Evolutionary conservation across 495 filamentous ascomycete species (phyloP).

Genomic region (Neurospora sp.): DNA sequence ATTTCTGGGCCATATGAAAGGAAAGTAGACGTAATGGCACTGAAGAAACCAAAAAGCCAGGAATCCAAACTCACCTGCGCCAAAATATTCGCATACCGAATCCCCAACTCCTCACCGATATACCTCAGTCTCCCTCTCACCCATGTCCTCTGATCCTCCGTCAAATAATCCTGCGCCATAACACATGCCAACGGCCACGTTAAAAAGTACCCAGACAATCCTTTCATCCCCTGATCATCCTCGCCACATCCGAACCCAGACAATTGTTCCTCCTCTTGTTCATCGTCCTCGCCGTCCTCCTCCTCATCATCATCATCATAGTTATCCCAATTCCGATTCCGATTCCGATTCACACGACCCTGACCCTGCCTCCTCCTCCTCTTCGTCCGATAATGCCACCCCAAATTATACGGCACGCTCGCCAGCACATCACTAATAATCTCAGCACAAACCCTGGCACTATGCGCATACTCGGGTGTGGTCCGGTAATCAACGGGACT

Average conservation of each 20-base stretch:
- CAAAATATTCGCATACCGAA: conserved; percentile 40
- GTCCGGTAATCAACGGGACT: conserved; percentile 43
- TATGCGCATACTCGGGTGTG: conserved; percentile 41
- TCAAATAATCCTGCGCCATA: conserved; percentile 36
- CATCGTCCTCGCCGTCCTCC: neutral
- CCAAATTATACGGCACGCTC: conserved; percentile 41
- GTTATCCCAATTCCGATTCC: neutral
- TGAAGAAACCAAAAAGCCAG: neutral
- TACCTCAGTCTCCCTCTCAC: conserved; percentile 32
- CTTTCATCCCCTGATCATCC: conserved; percentile 25
- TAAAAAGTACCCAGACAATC: conserved; percentile 37
- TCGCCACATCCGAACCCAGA: conserved; percentile 28
- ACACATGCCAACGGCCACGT: conserved; percentile 35
- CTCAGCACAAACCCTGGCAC: conserved; percentile 28
- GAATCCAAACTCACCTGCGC: conserved; percentile 21
- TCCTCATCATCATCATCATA: neutral
- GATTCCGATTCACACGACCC: neutral
- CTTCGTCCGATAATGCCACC: conserved; percentile 26
- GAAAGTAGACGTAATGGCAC: neutral
- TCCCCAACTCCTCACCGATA: conserved; percentile 37
- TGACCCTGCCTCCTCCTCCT: neutral
- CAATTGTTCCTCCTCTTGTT: neutral
- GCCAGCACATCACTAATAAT: conserved; percentile 41
- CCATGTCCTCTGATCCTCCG: conserved; percentile 40
- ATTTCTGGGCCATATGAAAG: neutral